A percentile compares a stretch with the other conserved stretches of the same genome.
Conservation (phyloP, 768 basidiomycete species). For the Panaeolus papilionaceus region DNA sequence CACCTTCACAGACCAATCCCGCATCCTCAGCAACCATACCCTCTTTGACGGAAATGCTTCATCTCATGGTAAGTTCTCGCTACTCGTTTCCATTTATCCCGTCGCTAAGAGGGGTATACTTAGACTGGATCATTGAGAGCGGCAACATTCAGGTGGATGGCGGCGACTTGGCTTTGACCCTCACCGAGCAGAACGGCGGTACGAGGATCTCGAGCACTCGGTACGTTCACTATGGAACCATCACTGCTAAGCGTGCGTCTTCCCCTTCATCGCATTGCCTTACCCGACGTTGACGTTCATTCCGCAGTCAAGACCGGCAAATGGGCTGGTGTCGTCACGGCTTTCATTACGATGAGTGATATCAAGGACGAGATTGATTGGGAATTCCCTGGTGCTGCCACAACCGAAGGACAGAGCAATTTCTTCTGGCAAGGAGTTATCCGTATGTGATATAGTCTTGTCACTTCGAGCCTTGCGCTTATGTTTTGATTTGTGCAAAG, state of each 20-base stretch:
- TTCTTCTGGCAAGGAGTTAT: slow-evolving; percentile 80
- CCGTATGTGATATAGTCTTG: slow-evolving; percentile 46
- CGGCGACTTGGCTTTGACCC: slow-evolving; percentile 70
- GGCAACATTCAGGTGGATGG: slow-evolving; percentile 73
- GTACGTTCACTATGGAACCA: slow-evolving; percentile 82
- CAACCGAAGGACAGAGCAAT: slow-evolving; percentile 77
- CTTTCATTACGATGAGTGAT: slow-evolving; percentile 85
- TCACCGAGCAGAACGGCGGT: slow-evolving; percentile 76
- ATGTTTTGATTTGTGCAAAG: slow-evolving; percentile 31
- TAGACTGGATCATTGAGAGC: slow-evolving; percentile 76
- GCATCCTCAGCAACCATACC: slow-evolving; percentile 69
- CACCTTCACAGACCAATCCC: slow-evolving; percentile 67
- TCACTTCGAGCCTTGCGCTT: not conserved
- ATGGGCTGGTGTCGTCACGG: slow-evolving; percentile 84
- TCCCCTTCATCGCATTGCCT: not conserved
- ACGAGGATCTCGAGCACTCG: slow-evolving; percentile 81
- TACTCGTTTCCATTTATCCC: not conserved
- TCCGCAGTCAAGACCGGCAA: slow-evolving; percentile 74
- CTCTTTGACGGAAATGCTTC: slow-evolving; percentile 78
- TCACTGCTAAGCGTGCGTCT: slow-evolving; percentile 64
- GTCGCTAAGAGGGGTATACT: not conserved
- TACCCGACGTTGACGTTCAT: not conserved
- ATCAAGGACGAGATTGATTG: slow-evolving; percentile 89
- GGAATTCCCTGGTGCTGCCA: slow-evolving; percentile 76
- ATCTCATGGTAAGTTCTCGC: slow-evolving; percentile 55